phyloP scores from a whole-genome alignment of 106 monocot genomes.

The Iris macrosiphon region DNA sequence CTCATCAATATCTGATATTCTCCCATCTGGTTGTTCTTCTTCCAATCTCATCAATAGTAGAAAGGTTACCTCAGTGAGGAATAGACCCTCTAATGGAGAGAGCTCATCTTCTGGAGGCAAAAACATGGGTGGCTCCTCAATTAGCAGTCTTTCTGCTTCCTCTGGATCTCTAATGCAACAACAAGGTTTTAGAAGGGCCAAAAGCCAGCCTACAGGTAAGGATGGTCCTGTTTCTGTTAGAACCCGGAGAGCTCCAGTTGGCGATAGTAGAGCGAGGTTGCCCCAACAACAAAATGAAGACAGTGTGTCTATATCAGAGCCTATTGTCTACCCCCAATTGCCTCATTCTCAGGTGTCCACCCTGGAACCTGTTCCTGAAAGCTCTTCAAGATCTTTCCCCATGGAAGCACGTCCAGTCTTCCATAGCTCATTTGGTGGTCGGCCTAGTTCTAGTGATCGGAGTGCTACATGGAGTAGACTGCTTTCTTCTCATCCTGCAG shows the following conservation, averaged over 20 bases:
- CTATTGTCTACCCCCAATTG: conserved; percentile 3
- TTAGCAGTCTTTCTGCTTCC: background rate
- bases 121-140: background rate
- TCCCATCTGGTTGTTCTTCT: background rate
- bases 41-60: background rate
- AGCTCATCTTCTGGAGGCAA: background rate
- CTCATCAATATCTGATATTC: background rate
- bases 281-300: background rate
- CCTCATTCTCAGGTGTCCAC: conserved; percentile 8
- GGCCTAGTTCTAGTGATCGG: conserved; percentile 8
- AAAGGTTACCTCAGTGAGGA: background rate
- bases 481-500: background rate
- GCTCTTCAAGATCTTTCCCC: conserved; percentile 1
- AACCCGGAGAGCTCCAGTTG: background rate
- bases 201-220: background rate
- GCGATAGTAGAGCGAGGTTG: background rate
- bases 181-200: background rate
- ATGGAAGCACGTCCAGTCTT: background rate
- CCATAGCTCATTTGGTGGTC: background rate
- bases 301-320: conserved; percentile 7
- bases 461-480: conserved; percentile 10
- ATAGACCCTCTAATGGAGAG: background rate
- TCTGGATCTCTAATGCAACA: background rate
- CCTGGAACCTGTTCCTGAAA: background rate
- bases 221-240: background rate